Evolutionary conservation across 73 alveolate genomes (phyloP), one percentile per base, ranked within the genome.

Genomic region (Stentor coeruleus): DNA sequence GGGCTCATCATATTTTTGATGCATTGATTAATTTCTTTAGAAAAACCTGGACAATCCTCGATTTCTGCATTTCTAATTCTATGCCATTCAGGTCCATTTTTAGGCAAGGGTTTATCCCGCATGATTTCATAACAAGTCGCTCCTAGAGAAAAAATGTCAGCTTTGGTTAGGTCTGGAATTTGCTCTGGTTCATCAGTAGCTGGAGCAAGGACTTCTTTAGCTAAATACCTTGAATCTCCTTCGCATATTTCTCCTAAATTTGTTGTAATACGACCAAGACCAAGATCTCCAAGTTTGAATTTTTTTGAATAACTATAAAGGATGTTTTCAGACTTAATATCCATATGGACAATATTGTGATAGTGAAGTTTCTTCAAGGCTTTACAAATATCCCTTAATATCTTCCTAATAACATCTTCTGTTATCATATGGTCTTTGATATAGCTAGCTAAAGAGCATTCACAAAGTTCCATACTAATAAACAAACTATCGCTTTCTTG

Each of bases 281-380:
- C 99, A 81, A 96, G 85, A 81, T 96, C 99, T 0, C 98, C 99
- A 4, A 96, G 82, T 82, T 96, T 96, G 80, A 88, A 96, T 31
- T 57, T 57, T 57, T 31, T 31, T 6, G 87, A 86, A 33, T 95
- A 93, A 73, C 85, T 88, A 74, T 87, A 89, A 59, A 93, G 86
- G 36, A 96, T 95, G 80, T 96, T 96, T 57, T 95, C 99, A 3
- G 98, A 98, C 81, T 96, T 96, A 38, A 96, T 88, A 88, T 96
- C 99, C 49, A 96, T 87, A 87, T 96, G 99, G 39, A 95, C 97
- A 76, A 96, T 93, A 40, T 90, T 96, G 73, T 90, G 89, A 57
- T 83, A 90, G 87, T 96, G 99, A 31, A 96, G 92, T 59, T 87
- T 90, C 59, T 93, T 92, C 58, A 96, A 87, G 11, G 99, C 99